Evolutionary conservation across 805 yeast genomes (phyloP), one percentile per base, ranked within the genome.

Genomic region (Wickerhamiella hasegawae): DNA sequence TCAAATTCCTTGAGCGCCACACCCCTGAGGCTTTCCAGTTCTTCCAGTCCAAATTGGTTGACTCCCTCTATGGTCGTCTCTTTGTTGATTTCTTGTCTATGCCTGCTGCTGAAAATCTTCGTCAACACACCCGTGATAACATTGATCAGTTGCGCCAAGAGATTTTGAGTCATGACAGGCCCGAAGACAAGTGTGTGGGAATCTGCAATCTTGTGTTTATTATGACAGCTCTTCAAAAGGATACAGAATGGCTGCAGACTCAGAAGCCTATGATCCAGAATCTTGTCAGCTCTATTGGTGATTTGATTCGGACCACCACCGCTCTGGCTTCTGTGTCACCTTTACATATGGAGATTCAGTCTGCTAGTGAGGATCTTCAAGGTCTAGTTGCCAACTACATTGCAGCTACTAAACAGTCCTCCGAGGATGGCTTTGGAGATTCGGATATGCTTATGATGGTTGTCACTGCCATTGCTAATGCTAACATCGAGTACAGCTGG

Each of bases 1-100:
- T 92, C 5, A 78, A 77, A 51, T 90, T 79, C 49, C 60, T 90
- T 56, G 73, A 84, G 54, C 63, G 94, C 40, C 87, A 84, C 53
- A 73, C 92, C 2, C 69, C 66, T 18, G 79, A 85, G 44, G 68
- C 92, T 3, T 62, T 73, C 34, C 72, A 71, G 20, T 80, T 74
- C 49, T 85, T 81, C 57, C 60, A 69, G 23, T 69, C 69, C 20
- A 74, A 77, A 48, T 68, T 78, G 53, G 67, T 69, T 21, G 72
- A 73, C 34, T 63, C 94, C 37, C 59, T 63, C 48, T 65, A 63
- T 48, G 93, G 79, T 42, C 65, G 72, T 16, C 66, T 76, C 57
- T 66, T 80, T 44, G 74, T 80, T 0, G 74, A 72, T 38, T 72
- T 83, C 46, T 69, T 76, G 8, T 63, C 67, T 1, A 6, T 75